These are phyloP conservation scores for Penicillium vulpinum DNA, from an alignment of 2,329 filamentous ascomycete species.

Conservation along the genomic window DNA sequence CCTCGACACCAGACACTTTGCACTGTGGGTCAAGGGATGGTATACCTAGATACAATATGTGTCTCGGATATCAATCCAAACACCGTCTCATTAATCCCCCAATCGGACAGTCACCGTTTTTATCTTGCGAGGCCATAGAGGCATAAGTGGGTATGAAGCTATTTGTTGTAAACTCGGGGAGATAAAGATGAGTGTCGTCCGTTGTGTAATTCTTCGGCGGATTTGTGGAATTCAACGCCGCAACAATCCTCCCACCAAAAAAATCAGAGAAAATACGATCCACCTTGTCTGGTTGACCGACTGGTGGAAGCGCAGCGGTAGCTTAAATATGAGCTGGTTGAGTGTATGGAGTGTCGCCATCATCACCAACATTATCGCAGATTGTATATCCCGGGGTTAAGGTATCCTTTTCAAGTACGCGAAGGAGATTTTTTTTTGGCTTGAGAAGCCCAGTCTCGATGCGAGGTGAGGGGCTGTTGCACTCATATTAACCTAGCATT, in stretches of 20 bases:
- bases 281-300: slow-evolving; percentile 1
- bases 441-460: slow-evolving; percentile 3
- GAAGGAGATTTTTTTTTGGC: slow-evolving; percentile 7
- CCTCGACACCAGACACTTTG: too few species aligned
- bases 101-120: neutral
- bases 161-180: slow-evolving; percentile 10
- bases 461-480: slow-evolving; percentile 1
- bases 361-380: slow-evolving; percentile 11
- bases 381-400: slow-evolving; percentile 5
- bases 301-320: slow-evolving; percentile 5
- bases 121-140: slow-evolving; percentile 1
- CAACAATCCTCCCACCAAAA: too few species aligned
- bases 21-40: too few species aligned
- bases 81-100: too few species aligned
- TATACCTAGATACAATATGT: too few species aligned
- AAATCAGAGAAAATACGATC: too few species aligned
- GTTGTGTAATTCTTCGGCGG: slow-evolving; percentile 1
- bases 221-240: slow-evolving; percentile 3
- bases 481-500: slow-evolving; percentile 12
- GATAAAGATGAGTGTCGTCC: slow-evolving; percentile 1
- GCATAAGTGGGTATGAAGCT: slow-evolving; percentile 6
- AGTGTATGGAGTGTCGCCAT: too few species aligned
- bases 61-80: too few species aligned
- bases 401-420: neutral
- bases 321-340: slow-evolving; percentile 7